These are phyloP conservation scores for Aspergillus japonicus DNA, from an alignment of 2,329 filamentous ascomycete species.

Conservation along the genomic window DNA sequence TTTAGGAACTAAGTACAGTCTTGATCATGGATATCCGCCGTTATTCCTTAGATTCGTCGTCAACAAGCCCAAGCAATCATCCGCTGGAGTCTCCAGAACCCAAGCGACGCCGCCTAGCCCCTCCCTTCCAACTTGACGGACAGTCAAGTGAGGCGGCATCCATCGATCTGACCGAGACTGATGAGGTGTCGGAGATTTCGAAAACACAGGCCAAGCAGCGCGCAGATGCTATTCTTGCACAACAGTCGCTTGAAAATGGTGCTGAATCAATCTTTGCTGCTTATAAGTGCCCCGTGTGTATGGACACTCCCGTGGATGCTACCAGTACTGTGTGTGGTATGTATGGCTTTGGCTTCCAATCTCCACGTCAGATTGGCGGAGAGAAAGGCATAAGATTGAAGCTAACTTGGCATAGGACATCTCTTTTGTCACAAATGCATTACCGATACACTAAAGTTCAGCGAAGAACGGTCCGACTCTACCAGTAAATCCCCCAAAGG, in stretches of 20 bases:
- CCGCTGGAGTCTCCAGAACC: neutral
- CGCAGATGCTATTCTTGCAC: slow-evolving; percentile 51
- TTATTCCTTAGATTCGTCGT: neutral
- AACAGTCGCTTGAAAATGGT: slow-evolving; percentile 34
- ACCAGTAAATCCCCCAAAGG: slow-evolving; percentile 35
- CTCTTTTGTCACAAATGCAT: slow-evolving; percentile 65
- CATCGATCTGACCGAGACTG: slow-evolving; percentile 51
- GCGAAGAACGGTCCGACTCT: slow-evolving; percentile 48
- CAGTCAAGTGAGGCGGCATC: slow-evolving; percentile 20
- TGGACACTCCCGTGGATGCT: slow-evolving; percentile 60
- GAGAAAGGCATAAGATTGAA: neutral
- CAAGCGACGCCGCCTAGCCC: slow-evolving; percentile 18
- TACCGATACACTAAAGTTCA: slow-evolving; percentile 57
- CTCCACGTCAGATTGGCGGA: neutral
- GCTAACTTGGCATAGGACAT: slow-evolving; percentile 48
- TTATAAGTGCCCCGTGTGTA: slow-evolving; percentile 62
- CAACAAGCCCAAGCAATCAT: neutral
- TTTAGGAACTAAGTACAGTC: neutral
- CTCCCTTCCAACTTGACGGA: neutral
- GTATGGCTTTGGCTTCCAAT: slow-evolving; percentile 38
- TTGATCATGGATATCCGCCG: neutral
- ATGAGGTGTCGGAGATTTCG: slow-evolving; percentile 42
- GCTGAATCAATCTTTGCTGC: slow-evolving; percentile 44
- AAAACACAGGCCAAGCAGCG: slow-evolving; percentile 53
- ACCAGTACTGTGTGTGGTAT: slow-evolving; percentile 61